Evolutionary conservation across 2,329 filamentous ascomycete genomes (phyloP), one percentile per base, ranked within the genome.

Genomic region (Colletotrichum viniferum): DNA sequence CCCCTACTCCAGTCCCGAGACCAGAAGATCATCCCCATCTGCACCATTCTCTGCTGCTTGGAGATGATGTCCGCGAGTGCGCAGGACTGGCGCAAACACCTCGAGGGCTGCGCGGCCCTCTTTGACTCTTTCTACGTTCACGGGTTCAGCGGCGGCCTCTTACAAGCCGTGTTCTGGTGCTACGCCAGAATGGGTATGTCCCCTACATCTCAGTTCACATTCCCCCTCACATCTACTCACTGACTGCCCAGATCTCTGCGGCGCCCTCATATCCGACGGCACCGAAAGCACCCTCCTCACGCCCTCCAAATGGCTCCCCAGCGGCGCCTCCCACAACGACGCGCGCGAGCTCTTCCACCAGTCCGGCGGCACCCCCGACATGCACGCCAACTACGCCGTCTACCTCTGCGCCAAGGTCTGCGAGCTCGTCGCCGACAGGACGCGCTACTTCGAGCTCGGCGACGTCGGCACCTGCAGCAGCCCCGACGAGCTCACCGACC

Each of bases 361-460:
- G 65, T 67, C 73, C 36, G 58, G 43, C 43, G 43, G 48, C 7
- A 68, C 69, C 12, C 84, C 87, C 7, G 90, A 92, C 77, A 90
- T 89, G 85, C 87, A 91, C 76, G 90, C 90, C 36, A 92, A 92
- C 77, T 90, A 90, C 77, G 86, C 90, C 9, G 90, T 92, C 4
- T 92, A 89, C 77, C 84, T 92, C 2, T 88, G 86, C 66, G 87
- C 90, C 5, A 86, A 85, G 71, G 86, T 87, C 3, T 89, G 87
- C 73, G 86, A 90, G 77, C 85, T 92, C 4, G 82, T 90, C 14
- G 85, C 87, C 10, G 84, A 87, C 68, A 86, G 86, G 21, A 89
- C 88, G 4, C 86, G 86, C 38, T 88, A 84, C 76, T 77, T 86
- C 4, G 88, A 90, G 77, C 82, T 90, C 2, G 86, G 85, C 7